Percentiles rank a stretch among this genome's conserved stretches.
Conservation (phyloP, 106 monocot species). For the Dioscorea zingiberensis region DNA sequence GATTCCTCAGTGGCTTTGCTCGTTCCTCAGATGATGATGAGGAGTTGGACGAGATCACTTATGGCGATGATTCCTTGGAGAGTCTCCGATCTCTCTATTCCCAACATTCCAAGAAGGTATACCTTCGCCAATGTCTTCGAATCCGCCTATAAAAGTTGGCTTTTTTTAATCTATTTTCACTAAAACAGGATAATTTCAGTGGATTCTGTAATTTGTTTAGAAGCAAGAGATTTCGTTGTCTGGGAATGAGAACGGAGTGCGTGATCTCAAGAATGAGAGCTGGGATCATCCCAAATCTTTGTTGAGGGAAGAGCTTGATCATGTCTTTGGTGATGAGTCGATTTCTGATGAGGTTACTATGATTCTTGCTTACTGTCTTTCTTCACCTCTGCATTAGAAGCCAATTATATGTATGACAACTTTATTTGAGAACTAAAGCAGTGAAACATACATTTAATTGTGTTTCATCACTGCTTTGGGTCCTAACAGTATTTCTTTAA, state of each 20-base stretch:
- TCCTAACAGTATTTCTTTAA: not conserved
- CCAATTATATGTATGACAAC: too few relatives aligned
- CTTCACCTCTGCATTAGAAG: too few relatives aligned
- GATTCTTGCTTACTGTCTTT: not conserved
- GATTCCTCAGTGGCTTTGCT: too few relatives aligned
- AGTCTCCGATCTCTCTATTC: not conserved
- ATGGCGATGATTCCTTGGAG: constrained; percentile 1
- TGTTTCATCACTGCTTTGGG: not conserved
- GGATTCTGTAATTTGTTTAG: not conserved
- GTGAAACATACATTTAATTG: too few relatives aligned
- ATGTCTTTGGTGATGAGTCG: constrained; percentile 30
- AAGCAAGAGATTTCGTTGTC: constrained; percentile 4
- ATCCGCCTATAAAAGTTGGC: not conserved
- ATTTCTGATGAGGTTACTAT: constrained; percentile 47
- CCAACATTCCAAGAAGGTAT: not conserved
- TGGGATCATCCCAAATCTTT: not conserved
- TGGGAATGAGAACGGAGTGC: not conserved
- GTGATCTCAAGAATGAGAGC: not conserved
- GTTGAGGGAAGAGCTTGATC: constrained; percentile 6
- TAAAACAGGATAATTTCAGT: not conserved
- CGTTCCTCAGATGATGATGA: constrained; percentile 1
- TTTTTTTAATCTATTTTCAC: not conserved
- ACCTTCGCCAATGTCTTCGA: not conserved
- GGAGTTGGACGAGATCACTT: not conserved
- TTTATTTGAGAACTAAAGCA: too few relatives aligned